Evolutionary conservation across 345 rosid genomes (phyloP).

Genomic region (Abelmoschus esculentus): DNA sequence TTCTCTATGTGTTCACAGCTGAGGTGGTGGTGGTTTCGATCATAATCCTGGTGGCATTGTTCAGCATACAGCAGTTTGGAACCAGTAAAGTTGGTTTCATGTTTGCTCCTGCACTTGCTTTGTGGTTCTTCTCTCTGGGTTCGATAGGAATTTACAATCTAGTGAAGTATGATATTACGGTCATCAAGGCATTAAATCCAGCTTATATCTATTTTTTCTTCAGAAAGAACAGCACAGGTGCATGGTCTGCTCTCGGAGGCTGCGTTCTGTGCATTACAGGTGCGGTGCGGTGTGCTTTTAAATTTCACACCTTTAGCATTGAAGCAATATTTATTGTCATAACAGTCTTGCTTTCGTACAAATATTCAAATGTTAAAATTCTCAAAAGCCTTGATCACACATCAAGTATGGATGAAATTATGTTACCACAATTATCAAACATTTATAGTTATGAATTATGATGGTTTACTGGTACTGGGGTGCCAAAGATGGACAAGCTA

Average conservation of each 20-base stretch:
- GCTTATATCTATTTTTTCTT: conserved; percentile 68
- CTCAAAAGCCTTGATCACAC: not conserved
- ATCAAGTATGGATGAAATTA: not conserved
- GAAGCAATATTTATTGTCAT: not conserved
- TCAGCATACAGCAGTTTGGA: conserved; percentile 87
- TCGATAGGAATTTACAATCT: conserved; percentile 75
- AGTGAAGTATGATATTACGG: conserved; percentile 50
- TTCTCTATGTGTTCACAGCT: conserved; percentile 35
- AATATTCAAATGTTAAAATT: not conserved
- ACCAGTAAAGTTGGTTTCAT: conserved; percentile 83
- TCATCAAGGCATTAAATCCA: conserved; percentile 79
- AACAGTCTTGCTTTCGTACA: not conserved
- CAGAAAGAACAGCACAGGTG: conserved; percentile 60
- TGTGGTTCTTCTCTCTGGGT: conserved; percentile 91
- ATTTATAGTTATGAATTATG: too few relatives aligned
- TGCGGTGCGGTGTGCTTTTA: conserved; percentile 20
- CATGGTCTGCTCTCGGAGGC: conserved; percentile 97
- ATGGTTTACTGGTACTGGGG: not conserved
- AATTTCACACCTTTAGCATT: not conserved
- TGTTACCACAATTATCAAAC: not conserved
- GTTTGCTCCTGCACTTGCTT: conserved; percentile 78
- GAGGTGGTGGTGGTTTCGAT: conserved; percentile 66
- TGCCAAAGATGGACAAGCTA: not conserved
- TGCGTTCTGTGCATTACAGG: conserved; percentile 95
- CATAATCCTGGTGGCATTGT: conserved; percentile 56